Percentiles rank a stretch among this genome's conserved stretches.
These are phyloP conservation scores for Pigoraptor vietnamica DNA, from an alignment of 78 protist species.

Conservation along the genomic window DNA sequence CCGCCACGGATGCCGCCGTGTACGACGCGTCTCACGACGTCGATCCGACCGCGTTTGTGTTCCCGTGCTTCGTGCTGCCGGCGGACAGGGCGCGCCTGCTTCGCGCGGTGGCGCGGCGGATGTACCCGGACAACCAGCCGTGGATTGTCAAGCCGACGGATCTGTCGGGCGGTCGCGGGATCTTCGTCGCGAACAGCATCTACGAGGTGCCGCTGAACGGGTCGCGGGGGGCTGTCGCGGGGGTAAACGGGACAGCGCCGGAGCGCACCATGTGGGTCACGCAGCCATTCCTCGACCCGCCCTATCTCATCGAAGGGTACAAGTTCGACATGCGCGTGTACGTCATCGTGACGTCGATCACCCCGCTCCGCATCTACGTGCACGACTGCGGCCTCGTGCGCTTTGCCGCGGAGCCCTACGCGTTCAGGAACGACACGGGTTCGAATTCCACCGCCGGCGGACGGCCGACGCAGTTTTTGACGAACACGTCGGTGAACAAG, in stretches of 20 bases:
- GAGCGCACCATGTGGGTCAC: neutral
- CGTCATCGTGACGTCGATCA: conserved; percentile 48
- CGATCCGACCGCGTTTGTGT: neutral
- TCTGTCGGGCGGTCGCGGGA: neutral
- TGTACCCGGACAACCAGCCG: neutral
- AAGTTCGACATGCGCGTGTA: conserved; percentile 72
- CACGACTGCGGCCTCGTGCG: conserved; percentile 59
- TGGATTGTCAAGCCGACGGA: neutral
- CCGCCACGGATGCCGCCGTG: too few species aligned
- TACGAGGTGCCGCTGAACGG: neutral
- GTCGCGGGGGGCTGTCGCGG: too few species aligned
- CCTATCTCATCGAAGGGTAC: neutral
- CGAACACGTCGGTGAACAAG: neutral
- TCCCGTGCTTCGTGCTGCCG: neutral
- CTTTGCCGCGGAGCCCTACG: conserved; percentile 33
- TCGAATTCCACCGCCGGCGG: neutral
- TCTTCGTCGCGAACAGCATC: neutral
- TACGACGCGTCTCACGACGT: neutral
- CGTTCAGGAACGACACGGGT: neutral
- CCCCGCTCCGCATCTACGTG: conserved; percentile 53
- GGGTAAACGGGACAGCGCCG: too few species aligned
- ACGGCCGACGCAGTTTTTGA: neutral
- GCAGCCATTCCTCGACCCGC: neutral
- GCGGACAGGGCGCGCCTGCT: neutral
- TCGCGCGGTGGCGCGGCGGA: neutral